Evolutionary conservation across 2,329 filamentous ascomycete genomes (phyloP).

Genomic region (Ceratocystis cacaofunesta): DNA sequence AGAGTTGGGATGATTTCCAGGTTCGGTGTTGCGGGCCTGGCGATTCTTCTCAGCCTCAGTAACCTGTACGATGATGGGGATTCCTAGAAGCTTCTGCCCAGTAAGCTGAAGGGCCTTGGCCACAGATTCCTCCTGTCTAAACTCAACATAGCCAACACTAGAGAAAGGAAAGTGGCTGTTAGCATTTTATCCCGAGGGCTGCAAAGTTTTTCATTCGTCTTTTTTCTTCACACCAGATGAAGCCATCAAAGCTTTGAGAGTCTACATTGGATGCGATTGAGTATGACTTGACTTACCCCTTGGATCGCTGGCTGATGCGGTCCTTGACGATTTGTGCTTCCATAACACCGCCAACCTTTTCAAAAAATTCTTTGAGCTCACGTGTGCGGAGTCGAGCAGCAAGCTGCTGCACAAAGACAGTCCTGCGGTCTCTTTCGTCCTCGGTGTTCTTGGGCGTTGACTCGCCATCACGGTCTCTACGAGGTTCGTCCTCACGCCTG

Average conservation of each 20-base stretch:
- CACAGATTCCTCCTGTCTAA: slow-evolving; percentile 90
- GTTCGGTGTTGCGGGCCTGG: slow-evolving; percentile 72
- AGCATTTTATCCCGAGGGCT: slow-evolving; percentile 21
- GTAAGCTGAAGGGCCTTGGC: slow-evolving; percentile 90
- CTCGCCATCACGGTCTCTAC: slow-evolving; percentile 31
- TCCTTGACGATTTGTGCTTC: slow-evolving; percentile 99
- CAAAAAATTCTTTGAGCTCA: slow-evolving; percentile 88
- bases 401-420: slow-evolving; percentile 96
- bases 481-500: slow-evolving; percentile 36
- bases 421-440: slow-evolving; percentile 91
- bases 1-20: slow-evolving; percentile 56
- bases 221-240: too few relatives aligned
- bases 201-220: too few relatives aligned
- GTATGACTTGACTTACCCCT: slow-evolving; percentile 58
- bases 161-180: slow-evolving; percentile 20
- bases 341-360: slow-evolving; percentile 84
- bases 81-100: slow-evolving; percentile 94
- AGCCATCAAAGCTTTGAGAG: too few relatives aligned
- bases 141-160: slow-evolving; percentile 98
- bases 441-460: slow-evolving; percentile 65
- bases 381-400: slow-evolving; percentile 84
- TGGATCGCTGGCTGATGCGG: slow-evolving; percentile 86
- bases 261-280: too few relatives aligned
- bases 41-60: slow-evolving; percentile 99
- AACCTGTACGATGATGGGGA: slow-evolving; percentile 94